Percentiles rank a stretch among this genome's conserved stretches.
Conservation (phyloP, 2,329 filamentous ascomycete species). For the Curvularia sp. region DNA sequence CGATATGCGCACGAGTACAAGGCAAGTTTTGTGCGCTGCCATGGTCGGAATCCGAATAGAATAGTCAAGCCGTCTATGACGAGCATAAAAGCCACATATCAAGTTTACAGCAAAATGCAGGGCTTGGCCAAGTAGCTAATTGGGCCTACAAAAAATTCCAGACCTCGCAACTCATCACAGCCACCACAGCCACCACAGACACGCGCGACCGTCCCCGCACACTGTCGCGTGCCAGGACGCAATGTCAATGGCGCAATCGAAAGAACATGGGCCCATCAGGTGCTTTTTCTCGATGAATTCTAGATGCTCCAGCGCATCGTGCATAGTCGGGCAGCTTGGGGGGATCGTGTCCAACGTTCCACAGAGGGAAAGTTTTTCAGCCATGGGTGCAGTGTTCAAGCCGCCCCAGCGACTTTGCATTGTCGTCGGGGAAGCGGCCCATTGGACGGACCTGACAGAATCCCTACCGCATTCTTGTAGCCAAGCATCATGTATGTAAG, state of each 20-base stretch:
- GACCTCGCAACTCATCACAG: not conserved
- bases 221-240: conserved; percentile 6
- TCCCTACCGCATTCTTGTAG: conserved; percentile 4
- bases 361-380: not conserved
- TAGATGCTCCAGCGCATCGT: conserved; percentile 1
- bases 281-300: not conserved
- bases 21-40: not conserved
- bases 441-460: not conserved
- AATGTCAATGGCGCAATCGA: not conserved
- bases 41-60: not conserved
- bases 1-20: not conserved
- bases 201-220: conserved; percentile 1
- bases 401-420: not conserved
- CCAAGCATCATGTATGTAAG: conserved; percentile 15
- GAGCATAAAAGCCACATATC: not conserved
- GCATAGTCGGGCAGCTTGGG: not conserved
- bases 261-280: not conserved
- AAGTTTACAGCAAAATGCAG: not conserved
- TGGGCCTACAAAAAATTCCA: not conserved
- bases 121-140: conserved; percentile 2
- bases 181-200: conserved; percentile 7
- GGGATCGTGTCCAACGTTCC: not conserved
- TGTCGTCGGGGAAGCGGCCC: conserved; percentile 6
- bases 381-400: not conserved
- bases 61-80: not conserved